Evolutionary conservation across 495 filamentous ascomycete genomes (phyloP).

Genomic region (Arthonia radiata): DNA sequence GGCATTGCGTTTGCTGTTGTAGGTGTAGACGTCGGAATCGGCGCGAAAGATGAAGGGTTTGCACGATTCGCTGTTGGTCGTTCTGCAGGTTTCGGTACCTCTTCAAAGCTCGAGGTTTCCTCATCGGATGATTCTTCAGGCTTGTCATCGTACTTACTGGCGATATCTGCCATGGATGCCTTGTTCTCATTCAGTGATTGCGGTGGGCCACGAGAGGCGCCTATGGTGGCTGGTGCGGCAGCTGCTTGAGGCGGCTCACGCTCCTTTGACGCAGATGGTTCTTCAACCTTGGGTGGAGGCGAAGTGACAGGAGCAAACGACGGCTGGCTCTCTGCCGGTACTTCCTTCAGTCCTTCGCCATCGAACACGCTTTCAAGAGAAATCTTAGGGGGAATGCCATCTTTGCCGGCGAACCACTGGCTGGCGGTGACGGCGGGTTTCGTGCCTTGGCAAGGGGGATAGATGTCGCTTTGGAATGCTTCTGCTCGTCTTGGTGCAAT

Average conservation of each 20-base stretch:
- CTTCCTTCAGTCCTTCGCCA: constrained; percentile 48
- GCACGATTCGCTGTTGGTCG: no score
- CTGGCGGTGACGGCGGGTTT: constrained; percentile 54
- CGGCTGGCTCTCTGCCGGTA: constrained; percentile 45
- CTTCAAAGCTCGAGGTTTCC: constrained; percentile 62
- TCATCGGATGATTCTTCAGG: constrained; percentile 32
- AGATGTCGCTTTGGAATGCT: constrained; percentile 93
- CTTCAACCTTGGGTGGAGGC: constrained; percentile 18
- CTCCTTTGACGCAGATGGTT: constrained; percentile 27
- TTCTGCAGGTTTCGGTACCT: constrained; percentile 40
- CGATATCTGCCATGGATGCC: constrained; percentile 57
- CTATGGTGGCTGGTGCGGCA: constrained; percentile 20
- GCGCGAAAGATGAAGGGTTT: no score
- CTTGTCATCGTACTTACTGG: constrained; percentile 60
- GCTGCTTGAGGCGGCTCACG: constrained; percentile 18
- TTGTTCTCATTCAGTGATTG: constrained; percentile 62
- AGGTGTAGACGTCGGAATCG: no score
- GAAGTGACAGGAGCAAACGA: constrained; percentile 18
- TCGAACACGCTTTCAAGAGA: constrained; percentile 82
- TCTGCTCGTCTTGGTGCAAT: constrained; percentile 90
- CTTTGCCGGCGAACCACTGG: constrained; percentile 74
- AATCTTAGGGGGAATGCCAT: constrained; percentile 65
- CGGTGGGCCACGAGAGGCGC: constrained; percentile 26
- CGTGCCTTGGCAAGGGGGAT: constrained; percentile 51
- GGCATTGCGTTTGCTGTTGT: no score